Evolutionary conservation across 345 rosid species (phyloP).

Genomic region (Citrus cavaleriei): DNA sequence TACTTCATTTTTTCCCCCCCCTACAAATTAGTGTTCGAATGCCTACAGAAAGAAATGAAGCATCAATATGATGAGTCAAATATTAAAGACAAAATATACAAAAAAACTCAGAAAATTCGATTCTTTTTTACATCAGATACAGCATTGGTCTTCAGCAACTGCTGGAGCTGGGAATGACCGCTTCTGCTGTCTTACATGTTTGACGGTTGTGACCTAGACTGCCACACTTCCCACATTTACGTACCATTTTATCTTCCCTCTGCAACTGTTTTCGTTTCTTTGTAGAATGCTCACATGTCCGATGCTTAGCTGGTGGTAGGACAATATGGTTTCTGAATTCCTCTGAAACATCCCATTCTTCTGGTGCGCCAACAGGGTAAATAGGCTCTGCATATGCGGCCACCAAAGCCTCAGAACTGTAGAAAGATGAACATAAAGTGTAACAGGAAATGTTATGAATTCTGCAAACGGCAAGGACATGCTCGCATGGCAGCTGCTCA

Average conservation of each 20-base stretch:
- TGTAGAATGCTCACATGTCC: background rate
- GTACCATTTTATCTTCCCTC: background rate
- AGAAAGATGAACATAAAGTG: background rate
- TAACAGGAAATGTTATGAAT: background rate
- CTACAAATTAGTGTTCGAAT: background rate
- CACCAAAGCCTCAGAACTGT: background rate
- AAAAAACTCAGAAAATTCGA: background rate
- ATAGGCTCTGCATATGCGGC: slow-evolving; percentile 3
- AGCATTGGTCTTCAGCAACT: background rate
- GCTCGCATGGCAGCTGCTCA: background rate
- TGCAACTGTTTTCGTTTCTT: slow-evolving; percentile 1
- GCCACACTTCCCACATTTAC: slow-evolving; percentile 3
- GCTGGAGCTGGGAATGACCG: background rate
- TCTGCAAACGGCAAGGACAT: background rate
- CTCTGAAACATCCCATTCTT: slow-evolving; percentile 1
- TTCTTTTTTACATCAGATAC: background rate
- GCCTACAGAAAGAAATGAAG: background rate
- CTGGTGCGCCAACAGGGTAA: background rate
- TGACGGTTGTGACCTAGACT: background rate
- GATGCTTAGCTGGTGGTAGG: background rate
- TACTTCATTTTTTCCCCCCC: background rate
- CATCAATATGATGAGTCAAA: background rate
- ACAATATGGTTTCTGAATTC: background rate
- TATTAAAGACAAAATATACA: background rate
- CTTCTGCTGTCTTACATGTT: background rate